Percentiles rank a stretch among this genome's conserved stretches.
These are phyloP conservation scores for Backusella tarrabulga DNA, from an alignment of 192 early-diverging fungal genomes.

Conservation along the genomic window DNA sequence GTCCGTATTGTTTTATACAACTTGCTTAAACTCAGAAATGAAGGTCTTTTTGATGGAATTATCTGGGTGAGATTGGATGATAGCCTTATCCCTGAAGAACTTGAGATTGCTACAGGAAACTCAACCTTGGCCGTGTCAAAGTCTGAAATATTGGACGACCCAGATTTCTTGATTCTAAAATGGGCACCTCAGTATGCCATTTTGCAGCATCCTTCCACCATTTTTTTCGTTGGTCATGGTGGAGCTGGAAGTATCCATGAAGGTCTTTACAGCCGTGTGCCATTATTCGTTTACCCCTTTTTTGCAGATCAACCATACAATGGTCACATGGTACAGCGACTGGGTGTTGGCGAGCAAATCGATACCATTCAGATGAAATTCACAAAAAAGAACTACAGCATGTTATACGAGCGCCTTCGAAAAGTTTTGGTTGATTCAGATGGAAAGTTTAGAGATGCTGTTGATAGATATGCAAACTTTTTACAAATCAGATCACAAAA, in stretches of 20 bases:
- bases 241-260: slow-evolving; percentile 31
- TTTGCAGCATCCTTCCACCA: slow-evolving; percentile 21
- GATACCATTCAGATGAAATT: background rate
- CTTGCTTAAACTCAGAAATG: background rate
- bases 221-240: slow-evolving; percentile 31
- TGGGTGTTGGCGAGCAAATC: background rate
- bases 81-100: background rate
- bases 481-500: slow-evolving; percentile 17
- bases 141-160: background rate
- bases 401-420: background rate
- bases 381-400: background rate
- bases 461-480: background rate
- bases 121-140: background rate
- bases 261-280: slow-evolving; percentile 24
- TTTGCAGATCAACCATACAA: slow-evolving; percentile 31
- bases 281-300: slow-evolving; percentile 30
- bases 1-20: slow-evolving; percentile 18
- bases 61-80: slow-evolving; percentile 23
- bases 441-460: background rate
- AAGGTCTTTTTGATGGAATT: slow-evolving; percentile 33
- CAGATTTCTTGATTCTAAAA: background rate
- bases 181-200: slow-evolving; percentile 38
- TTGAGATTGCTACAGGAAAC: background rate
- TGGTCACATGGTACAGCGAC: background rate
- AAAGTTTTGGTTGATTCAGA: background rate